Evolutionary conservation across 768 basidiomycete genomes (phyloP).

Genomic region (Antrodiella citrinella): DNA sequence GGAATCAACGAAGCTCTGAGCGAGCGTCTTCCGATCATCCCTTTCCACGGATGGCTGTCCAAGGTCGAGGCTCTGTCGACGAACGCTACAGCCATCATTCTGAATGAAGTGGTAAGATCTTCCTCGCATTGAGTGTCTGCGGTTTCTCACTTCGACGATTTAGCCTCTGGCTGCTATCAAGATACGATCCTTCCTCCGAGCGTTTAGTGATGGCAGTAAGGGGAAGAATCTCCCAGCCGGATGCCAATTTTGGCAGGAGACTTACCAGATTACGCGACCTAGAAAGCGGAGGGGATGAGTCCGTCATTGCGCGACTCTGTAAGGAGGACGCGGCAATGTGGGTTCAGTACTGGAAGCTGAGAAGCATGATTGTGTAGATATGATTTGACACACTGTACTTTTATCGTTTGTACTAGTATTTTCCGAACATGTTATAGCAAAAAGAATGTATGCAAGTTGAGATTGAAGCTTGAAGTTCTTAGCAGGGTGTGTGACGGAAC

Average conservation of each 20-base stretch:
- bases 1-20: not conserved
- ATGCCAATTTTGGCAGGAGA: not conserved
- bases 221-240: not conserved
- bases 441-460: too few species aligned
- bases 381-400: too few species aligned
- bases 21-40: not conserved
- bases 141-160: not conserved
- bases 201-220: not conserved
- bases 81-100: not conserved
- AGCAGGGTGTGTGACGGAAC: too few species aligned
- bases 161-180: slow-evolving; percentile 8
- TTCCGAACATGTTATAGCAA: too few species aligned
- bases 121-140: not conserved
- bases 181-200: slow-evolving; percentile 3
- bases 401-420: too few species aligned
- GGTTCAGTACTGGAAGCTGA: not conserved
- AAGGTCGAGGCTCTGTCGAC: not conserved
- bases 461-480: too few species aligned
- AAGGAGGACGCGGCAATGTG: not conserved
- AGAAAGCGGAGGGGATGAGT: not conserved
- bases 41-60: slow-evolving; percentile 1
- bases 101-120: slow-evolving; percentile 8
- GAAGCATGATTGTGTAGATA: not conserved
- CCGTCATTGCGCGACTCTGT: not conserved
- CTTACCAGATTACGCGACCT: not conserved